Conservation (phyloP, 257 asterid genomes). For the Nicotiana benthamiana region DNA sequence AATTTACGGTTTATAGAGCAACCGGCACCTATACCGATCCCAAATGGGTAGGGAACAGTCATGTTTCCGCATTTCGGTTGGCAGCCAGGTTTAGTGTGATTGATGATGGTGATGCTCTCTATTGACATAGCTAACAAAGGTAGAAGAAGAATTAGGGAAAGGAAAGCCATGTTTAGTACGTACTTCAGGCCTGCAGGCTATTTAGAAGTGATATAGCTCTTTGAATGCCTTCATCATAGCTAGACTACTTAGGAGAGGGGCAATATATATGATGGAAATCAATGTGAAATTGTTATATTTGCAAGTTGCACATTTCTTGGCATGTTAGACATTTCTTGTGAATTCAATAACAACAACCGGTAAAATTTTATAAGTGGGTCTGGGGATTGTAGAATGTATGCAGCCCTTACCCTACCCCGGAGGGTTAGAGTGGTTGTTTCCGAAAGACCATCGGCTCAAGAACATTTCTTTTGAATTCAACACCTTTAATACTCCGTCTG, state of each 20-base stretch:
- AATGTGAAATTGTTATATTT: no score
- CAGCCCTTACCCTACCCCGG: no score
- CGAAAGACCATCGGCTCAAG: no score
- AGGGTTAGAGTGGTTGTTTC: no score
- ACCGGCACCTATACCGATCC: slow-evolving; percentile 11
- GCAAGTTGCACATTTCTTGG: no score
- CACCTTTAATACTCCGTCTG: no score
- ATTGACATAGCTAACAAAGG: not conserved
- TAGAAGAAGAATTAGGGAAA: not conserved
- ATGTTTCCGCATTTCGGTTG: slow-evolving; percentile 17
- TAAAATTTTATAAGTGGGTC: no score
- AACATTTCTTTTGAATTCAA: no score
- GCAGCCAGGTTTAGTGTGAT: slow-evolving; percentile 18
- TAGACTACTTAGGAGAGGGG: not conserved
- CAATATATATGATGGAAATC: no score
- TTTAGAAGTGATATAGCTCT: not conserved
- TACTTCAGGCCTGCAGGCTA: not conserved
- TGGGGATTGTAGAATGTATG: no score
- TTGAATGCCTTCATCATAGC: not conserved
- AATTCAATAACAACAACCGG: no score
- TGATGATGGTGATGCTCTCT: not conserved
- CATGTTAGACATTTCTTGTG: no score
- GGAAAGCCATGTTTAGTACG: not conserved
- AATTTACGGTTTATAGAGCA: slow-evolving; percentile 9
- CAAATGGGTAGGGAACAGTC: slow-evolving; percentile 24